Evolutionary conservation across 495 filamentous ascomycete species (phyloP).

Genomic region (Rhizodiscina lignyota): DNA sequence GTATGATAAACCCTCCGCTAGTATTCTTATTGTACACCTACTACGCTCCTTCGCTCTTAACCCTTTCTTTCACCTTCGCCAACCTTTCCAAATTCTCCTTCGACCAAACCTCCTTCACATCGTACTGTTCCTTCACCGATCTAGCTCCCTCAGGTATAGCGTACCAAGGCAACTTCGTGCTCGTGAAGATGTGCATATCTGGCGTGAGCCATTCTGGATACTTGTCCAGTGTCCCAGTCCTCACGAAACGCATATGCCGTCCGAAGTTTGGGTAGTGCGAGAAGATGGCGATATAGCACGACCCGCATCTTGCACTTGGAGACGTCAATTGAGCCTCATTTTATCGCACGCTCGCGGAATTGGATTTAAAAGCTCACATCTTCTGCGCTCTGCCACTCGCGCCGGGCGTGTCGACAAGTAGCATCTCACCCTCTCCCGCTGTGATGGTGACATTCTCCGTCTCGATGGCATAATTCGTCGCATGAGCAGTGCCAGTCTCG

Average conservation of each 20-base stretch:
- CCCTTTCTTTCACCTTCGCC: too few relatives aligned
- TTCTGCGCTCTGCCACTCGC: constrained; percentile 5
- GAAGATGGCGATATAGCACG: constrained; percentile 8
- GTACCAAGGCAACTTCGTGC: constrained; percentile 10
- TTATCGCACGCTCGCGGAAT: too few relatives aligned
- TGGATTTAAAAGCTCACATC: too few relatives aligned
- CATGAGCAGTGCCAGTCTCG: constrained; percentile 21
- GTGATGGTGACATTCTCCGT: constrained; percentile 3
- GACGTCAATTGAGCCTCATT: too few relatives aligned
- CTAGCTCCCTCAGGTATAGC: constrained; percentile 7
- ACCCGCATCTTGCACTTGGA: constrained; percentile 8
- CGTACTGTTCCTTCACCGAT: constrained; percentile 6
- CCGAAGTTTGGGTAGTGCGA: constrained; percentile 4
- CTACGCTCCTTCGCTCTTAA: too few relatives aligned
- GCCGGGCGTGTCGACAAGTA: constrained; percentile 5
- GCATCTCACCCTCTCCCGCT: background rate
- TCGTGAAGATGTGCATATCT: constrained; percentile 11
- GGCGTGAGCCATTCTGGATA: constrained; percentile 4
- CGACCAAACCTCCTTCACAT: constrained; percentile 4
- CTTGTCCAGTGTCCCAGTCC: constrained; percentile 10
- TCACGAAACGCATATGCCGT: constrained; percentile 3
- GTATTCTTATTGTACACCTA: too few relatives aligned
- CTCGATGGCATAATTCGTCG: constrained; percentile 16
- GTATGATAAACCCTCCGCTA: too few relatives aligned
- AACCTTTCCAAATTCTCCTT: constrained; percentile 4